A percentile compares a stretch with the other conserved stretches of the same genome.
Conservation (phyloP, 2,329 filamentous ascomycete genomes). For the Pseudophaeomoniella oleicola region DNA sequence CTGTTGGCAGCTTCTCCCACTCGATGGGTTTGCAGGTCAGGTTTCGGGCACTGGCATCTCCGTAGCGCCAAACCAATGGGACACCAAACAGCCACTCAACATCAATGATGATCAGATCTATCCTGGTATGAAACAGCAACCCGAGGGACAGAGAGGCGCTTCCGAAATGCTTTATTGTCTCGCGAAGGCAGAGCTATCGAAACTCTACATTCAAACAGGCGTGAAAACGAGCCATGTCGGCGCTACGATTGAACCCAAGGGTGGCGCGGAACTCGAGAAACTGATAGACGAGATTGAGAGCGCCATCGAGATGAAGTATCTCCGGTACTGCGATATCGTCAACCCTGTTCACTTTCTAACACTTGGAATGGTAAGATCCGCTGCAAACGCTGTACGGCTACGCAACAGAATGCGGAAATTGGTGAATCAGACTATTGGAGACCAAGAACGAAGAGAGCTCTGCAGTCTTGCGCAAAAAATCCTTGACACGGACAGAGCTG, state of each 20-base stretch:
- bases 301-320: slow-evolving; percentile 19
- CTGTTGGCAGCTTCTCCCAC: slow-evolving; percentile 15
- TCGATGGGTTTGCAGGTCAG: slow-evolving; percentile 16
- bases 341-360: slow-evolving; percentile 30
- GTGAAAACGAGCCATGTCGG: background rate
- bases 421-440: too few relatives aligned
- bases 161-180: slow-evolving; percentile 16
- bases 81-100: slow-evolving; percentile 10
- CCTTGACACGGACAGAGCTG: too few relatives aligned
- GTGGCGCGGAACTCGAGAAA: slow-evolving; percentile 10
- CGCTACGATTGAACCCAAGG: background rate
- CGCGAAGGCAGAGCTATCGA: background rate
- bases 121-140: slow-evolving; percentile 8
- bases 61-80: slow-evolving; percentile 9
- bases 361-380: too few relatives aligned
- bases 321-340: slow-evolving; percentile 21
- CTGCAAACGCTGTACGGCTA: too few relatives aligned
- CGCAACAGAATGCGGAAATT: too few relatives aligned
- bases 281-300: slow-evolving; percentile 21
- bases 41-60: slow-evolving; percentile 14
- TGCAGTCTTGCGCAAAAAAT: too few relatives aligned
- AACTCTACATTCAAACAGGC: background rate
- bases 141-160: slow-evolving; percentile 6
- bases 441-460: too few relatives aligned
- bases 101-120: slow-evolving; percentile 9